Evolutionary conservation across 768 basidiomycete genomes (phyloP).

Genomic region (Rhodotorula babjevae): DNA sequence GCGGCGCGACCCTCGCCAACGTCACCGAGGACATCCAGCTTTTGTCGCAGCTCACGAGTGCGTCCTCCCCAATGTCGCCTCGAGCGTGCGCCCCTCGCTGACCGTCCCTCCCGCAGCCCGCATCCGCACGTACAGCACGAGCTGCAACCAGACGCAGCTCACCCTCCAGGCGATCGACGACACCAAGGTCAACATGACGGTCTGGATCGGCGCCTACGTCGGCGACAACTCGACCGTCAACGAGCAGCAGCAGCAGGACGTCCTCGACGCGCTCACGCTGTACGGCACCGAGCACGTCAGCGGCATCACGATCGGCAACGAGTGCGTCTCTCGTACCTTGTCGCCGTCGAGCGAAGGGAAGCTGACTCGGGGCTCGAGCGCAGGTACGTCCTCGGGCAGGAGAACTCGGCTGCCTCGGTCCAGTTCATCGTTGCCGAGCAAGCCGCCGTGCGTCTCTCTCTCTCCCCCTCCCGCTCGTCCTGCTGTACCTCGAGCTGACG

Average conservation of each 20-base stretch:
- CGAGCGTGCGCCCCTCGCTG: neutral
- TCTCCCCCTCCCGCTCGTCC: neutral
- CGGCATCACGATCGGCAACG: conserved; percentile 88
- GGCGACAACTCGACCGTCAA: conserved; percentile 50
- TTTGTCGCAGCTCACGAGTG: conserved; percentile 38
- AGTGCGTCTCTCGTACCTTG: conserved; percentile 56
- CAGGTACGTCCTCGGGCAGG: conserved; percentile 33
- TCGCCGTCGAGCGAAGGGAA: no score
- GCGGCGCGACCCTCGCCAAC: conserved; percentile 35
- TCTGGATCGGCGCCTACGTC: conserved; percentile 44
- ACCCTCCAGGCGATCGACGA: conserved; percentile 79
- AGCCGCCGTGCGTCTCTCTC: conserved; percentile 1
- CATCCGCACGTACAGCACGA: conserved; percentile 31
- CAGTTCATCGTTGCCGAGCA: neutral
- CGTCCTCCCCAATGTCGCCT: neutral
- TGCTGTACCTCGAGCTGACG: neutral
- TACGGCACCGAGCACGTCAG: conserved; percentile 71
- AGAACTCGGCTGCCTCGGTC: conserved; percentile 5
- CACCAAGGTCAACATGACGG: conserved; percentile 56
- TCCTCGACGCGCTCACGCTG: conserved; percentile 64
- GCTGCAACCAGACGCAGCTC: conserved; percentile 47
- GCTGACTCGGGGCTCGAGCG: neutral
- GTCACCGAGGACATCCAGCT: conserved; percentile 41
- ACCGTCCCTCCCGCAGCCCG: conserved; percentile 11
- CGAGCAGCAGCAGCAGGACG: conserved; percentile 60